Conservation (phyloP, 306 rosid species). For the Prunus mongolica region DNA sequence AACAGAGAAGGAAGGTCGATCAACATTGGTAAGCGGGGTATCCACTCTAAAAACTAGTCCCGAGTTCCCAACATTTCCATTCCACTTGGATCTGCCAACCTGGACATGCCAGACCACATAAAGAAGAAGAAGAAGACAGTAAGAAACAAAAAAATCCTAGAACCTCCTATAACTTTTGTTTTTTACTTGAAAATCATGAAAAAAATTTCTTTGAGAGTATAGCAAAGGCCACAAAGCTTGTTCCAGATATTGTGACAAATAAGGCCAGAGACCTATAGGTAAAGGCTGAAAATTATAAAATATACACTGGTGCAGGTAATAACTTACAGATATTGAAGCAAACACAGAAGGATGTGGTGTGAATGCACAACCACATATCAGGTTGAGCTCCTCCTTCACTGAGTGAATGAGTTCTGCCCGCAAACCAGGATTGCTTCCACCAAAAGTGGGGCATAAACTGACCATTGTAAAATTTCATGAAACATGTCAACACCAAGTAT, state of each 20-base stretch:
- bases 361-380: slow-evolving; percentile 78
- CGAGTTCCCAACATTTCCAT: slow-evolving; percentile 85
- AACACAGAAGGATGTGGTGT: slow-evolving; percentile 74
- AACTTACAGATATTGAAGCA: slow-evolving; percentile 90
- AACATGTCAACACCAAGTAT: slow-evolving; percentile 10
- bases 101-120: slow-evolving; percentile 25
- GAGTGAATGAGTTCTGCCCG: slow-evolving; percentile 87
- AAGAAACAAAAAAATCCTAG: background rate
- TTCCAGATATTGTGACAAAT: background rate
- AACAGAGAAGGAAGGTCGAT: slow-evolving; percentile 74
- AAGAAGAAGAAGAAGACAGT: background rate
- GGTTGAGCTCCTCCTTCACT: slow-evolving; percentile 64
- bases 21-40: slow-evolving; percentile 63
- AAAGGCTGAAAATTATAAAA: background rate
- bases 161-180: background rate
- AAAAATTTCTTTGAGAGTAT: background rate
- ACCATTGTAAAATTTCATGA: slow-evolving; percentile 14
- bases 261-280: background rate
- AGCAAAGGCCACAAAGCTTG: background rate
- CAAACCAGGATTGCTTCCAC: slow-evolving; percentile 96
- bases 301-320: background rate
- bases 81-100: slow-evolving; percentile 98
- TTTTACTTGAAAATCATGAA: background rate
- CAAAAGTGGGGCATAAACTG: slow-evolving; percentile 87
- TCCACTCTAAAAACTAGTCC: slow-evolving; percentile 80